Evolutionary conservation across 2,329 filamentous ascomycete genomes (phyloP), one percentile per base, ranked within the genome.

Genomic region (Claviceps sp.): DNA sequence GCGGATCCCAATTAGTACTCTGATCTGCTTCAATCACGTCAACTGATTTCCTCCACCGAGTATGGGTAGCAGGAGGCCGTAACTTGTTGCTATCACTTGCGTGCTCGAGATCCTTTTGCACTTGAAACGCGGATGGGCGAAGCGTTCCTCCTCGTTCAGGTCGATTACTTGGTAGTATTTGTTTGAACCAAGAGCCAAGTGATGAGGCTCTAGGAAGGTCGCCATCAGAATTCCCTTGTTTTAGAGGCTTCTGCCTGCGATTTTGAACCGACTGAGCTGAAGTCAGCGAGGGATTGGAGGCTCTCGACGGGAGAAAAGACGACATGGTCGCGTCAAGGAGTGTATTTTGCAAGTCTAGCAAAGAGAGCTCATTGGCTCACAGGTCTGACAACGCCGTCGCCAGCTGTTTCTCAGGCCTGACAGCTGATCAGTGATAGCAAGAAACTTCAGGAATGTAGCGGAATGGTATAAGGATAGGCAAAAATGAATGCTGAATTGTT

Each of bases 131-230:
- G 5, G 59, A 58, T 24, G 56, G 52, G 41, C 73, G 71, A 43
- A 63, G 52, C 1, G 76, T 78, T 9, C 75, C 71, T 20, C 77
- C 75, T 34, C 70, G 69, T 55, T 79, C 77, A 1, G 72, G 67
- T 6, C 70, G 72, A 52, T 71, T 68, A 55, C 70, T 74, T 0
- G 76, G 76, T 9, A 76, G 62, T 2, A 78, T 65, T 50, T 62
- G 72, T 52, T 62, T 70, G 49, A 77, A 60, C 59, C 74, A 72
- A 48, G 62, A 63, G 16, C 65, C 57, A 18, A 73, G 55, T 5
- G 71, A 71, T 20, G 52, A 24, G 8, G 51, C 48, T 7, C 48
- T 58, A 48, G 46, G 53, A 38, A 48, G 43, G 18, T 55, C 45
- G 18, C 18, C 14, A 5, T 34, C 37, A 30, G 13, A 24, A 1